phyloP scores from a whole-genome alignment of 2,329 filamentous ascomycete species.

The Teratosphaeria viscida region DNA sequence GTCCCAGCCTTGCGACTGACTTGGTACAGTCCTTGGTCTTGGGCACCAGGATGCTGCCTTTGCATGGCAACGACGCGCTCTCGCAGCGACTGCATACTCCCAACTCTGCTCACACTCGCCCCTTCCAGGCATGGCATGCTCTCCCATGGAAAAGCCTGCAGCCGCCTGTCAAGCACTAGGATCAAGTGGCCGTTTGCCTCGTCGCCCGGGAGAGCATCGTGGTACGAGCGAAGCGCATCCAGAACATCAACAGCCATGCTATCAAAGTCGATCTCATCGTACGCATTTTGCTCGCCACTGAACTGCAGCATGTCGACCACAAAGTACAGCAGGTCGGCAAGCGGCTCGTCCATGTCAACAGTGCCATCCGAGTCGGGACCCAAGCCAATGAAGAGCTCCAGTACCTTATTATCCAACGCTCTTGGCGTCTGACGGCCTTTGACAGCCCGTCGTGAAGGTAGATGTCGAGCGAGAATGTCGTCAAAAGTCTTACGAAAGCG shows the following conservation, averaged over 20 bases:
- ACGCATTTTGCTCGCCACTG: constrained; percentile 89
- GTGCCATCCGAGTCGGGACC: constrained; percentile 52
- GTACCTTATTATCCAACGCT: constrained; percentile 53
- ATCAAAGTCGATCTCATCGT: constrained; percentile 96
- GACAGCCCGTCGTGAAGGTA: constrained; percentile 65
- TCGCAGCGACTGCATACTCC: constrained; percentile 72
- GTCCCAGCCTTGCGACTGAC: constrained; percentile 48
- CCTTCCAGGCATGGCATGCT: constrained; percentile 76
- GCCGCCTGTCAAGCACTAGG: constrained; percentile 77
- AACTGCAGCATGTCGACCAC: constrained; percentile 95
- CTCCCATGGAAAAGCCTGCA: constrained; percentile 94
- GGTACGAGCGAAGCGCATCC: constrained; percentile 73
- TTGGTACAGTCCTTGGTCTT: constrained; percentile 25
- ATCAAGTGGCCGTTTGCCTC: constrained; percentile 59
- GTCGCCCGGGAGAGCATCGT: constrained; percentile 30
- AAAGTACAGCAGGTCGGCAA: constrained; percentile 93
- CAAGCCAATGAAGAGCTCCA: constrained; percentile 82
- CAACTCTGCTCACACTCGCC: constrained; percentile 73
- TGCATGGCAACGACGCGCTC: constrained; percentile 57
- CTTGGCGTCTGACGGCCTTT: constrained; percentile 42
- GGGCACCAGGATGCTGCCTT: background rate
- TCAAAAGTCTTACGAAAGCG: constrained; percentile 72
- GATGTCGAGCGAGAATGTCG: constrained; percentile 66
- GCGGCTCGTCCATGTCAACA: constrained; percentile 69
- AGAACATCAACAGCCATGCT: constrained; percentile 77